Evolutionary conservation across 2,329 filamentous ascomycete species (phyloP).

Genomic region (Neocatenulostroma microsporum): DNA sequence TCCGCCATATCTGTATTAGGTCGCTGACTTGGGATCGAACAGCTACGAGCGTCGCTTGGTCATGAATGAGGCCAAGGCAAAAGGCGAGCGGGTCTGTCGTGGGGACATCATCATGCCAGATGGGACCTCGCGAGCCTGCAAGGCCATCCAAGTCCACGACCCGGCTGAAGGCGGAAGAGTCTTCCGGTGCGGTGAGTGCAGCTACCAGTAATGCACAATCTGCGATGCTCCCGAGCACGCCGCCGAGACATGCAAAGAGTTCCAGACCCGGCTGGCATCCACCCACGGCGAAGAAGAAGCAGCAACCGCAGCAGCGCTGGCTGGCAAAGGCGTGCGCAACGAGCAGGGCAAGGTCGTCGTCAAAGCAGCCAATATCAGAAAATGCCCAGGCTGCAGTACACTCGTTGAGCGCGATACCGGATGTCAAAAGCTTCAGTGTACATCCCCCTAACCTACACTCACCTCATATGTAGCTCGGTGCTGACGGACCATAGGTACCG

Average conservation of each 20-base stretch:
- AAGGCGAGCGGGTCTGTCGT: not conserved
- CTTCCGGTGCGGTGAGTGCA: conserved; percentile 13
- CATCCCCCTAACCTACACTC: no score
- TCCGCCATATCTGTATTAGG: no score
- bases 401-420: not conserved
- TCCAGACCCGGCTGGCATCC: no score
- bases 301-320: no score
- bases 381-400: not conserved
- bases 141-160: conserved; percentile 2
- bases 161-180: conserved; percentile 10
- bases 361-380: not conserved
- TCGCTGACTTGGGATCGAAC: no score
- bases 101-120: no score
- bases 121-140: not conserved
- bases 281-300: no score
- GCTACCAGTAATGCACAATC: conserved; percentile 7
- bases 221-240: conserved; percentile 17
- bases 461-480: no score
- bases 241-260: conserved; percentile 15
- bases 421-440: not conserved
- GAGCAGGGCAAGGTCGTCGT: not conserved
- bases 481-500: not conserved
- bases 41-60: not conserved
- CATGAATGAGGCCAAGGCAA: conserved; percentile 1
- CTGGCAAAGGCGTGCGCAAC: not conserved